Base-by-base conservation (phyloP, 371 early-diverging fungal genomes). In the Enterospora canceri region DNA sequence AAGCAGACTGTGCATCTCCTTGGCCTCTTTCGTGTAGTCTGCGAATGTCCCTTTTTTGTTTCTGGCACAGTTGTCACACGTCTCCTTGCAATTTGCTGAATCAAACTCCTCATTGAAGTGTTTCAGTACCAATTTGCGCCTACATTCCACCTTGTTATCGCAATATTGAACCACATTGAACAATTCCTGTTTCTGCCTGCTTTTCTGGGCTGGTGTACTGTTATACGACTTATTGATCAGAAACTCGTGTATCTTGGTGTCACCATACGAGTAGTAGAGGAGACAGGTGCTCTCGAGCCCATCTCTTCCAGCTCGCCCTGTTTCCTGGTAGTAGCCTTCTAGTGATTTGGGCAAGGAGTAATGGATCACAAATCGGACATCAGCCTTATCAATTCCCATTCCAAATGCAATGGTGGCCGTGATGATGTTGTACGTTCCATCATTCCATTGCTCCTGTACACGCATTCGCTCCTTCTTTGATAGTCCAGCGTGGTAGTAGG, bases 281-380 rank as follows among this genome's bases (percentile, higher is more conserved):
- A 93, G 80, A 78, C 95, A 96, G 0, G 81, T 79, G 1, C 91
- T 86, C 50, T 84, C 82, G 34, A 85, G 72, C 2, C 95, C 94
- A 83, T 99, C 97, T 29, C 97, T 86, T 5, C 97, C 97, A 0
- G 97, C 97, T 24, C 97, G 85, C 0, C 97, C 97, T 0, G 92
- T 94, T 79, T 97, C 97, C 80, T 99, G 97, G 72, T 98, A 98
- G 73, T 96, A 98, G 0, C 93, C 94, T 80, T 98, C 99, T 1
- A 98, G 71, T 15, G 89, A 88, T 29, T 91, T 87, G 0, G 97
- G 95, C 12, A 94, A 75, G 1, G 90, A 86, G 76, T 89, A 87
- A 76, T 99, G 99, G 23, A 96, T 87, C 0, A 99, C 96, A 78
- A 89, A 97, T 0, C 99, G 87, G 15, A 99, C 97, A 71, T 97